Evolutionary conservation across 164 flowering plant species (phyloP).

Genomic region (Stephania cephalantha): DNA sequence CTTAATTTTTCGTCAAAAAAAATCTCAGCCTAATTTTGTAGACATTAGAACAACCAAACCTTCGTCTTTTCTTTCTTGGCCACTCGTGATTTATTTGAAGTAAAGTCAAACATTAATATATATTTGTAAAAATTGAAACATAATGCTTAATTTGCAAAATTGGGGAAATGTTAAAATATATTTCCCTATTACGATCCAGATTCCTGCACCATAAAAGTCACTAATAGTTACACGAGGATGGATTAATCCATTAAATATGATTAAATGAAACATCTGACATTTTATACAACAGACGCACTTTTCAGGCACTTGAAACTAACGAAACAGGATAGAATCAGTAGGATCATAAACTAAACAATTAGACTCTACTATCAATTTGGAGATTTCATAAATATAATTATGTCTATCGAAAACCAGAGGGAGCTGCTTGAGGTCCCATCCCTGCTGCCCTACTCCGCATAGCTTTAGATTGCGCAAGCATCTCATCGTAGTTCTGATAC

Average conservation of each 20-base stretch:
- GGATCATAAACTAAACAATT: not conserved
- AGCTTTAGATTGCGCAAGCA: conserved; percentile 68
- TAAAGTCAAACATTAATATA: too few relatives aligned
- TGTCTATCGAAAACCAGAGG: conserved; percentile 49
- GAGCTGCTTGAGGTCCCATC: conserved; percentile 54
- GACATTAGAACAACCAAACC: too few relatives aligned
- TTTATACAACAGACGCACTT: not conserved
- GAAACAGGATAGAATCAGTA: not conserved
- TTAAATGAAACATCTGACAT: not conserved
- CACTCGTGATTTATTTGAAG: too few relatives aligned
- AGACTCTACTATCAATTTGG: not conserved
- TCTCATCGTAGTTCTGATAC: conserved; percentile 50
- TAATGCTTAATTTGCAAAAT: too few relatives aligned
- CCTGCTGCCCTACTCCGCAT: conserved; percentile 43
- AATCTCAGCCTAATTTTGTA: too few relatives aligned
- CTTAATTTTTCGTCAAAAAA: too few relatives aligned
- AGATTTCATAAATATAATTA: not conserved
- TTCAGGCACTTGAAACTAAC: not conserved
- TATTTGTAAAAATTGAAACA: too few relatives aligned
- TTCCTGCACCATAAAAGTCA: not conserved
- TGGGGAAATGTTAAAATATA: too few relatives aligned
- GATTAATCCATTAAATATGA: not conserved
- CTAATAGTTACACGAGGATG: not conserved
- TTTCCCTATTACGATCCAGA: not conserved
- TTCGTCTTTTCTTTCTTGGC: too few relatives aligned